These are phyloP conservation scores for Hymenoscyphus albidus DNA, from an alignment of 2,329 filamentous ascomycete species.

Conservation along the genomic window DNA sequence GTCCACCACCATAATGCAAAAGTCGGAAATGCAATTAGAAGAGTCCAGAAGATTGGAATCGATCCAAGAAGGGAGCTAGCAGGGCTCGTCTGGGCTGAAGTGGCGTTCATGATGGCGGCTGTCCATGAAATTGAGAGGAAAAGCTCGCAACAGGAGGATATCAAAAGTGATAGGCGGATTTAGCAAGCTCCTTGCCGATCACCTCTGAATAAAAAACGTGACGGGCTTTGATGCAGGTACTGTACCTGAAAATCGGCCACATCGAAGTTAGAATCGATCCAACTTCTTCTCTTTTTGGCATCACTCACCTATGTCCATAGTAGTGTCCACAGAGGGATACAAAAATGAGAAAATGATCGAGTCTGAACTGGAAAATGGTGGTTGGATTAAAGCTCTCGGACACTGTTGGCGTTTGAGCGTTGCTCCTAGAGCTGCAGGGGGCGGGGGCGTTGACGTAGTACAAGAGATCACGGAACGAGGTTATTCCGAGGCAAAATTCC, in stretches of 20 bases:
- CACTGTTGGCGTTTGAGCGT: not conserved
- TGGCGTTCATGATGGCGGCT: conserved; percentile 4
- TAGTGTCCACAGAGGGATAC: not conserved
- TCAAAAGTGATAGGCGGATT: not conserved
- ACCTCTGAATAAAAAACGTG: not conserved
- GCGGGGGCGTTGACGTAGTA: not conserved
- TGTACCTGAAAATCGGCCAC: not conserved
- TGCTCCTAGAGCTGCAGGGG: not conserved
- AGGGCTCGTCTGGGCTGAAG: not conserved
- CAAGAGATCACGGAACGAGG: not conserved
- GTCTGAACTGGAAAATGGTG: not conserved
- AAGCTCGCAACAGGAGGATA: not conserved
- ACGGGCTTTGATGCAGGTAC: not conserved
- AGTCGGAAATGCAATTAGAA: conserved; percentile 6
- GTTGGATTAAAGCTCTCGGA: not conserved
- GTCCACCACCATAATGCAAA: conserved; percentile 14
- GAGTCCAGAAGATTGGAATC: conserved; percentile 1
- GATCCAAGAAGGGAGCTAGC: not conserved
- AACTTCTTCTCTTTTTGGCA: not conserved
- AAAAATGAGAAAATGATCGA: not conserved
- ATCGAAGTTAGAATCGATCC: not conserved
- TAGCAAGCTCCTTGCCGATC: not conserved
- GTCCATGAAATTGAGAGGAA: not conserved
- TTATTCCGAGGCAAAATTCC: not conserved
- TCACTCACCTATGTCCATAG: not conserved